Base-by-base conservation (phyloP, 2,329 filamentous ascomycete genomes). In the Neonectria neomacrospora region DNA sequence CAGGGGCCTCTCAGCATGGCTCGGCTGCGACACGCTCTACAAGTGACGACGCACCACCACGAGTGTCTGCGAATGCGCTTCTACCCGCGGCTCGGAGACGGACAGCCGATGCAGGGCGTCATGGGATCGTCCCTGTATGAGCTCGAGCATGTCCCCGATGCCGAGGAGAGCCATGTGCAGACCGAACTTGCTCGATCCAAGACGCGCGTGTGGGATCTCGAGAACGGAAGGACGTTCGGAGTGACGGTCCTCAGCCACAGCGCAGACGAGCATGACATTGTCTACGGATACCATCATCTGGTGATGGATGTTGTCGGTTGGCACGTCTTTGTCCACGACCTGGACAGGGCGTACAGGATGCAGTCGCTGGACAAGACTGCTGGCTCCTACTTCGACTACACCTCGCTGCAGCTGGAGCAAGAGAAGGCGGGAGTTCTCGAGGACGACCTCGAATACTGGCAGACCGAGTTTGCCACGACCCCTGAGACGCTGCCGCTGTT, bases 241-340 rank as follows among this genome's bases (percentile, higher is more conserved):
- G 66, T 81, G 3, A 55, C 69, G 3, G 69, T 83, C 1, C 69
- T 84, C 4, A 71, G 78, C 0, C 69, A 60, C 74, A 11, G 75
- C 74, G 0, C 63, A 71, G 1, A 72, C 0, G 56, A 64, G 8
- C 80, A 84, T 64, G 80, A 74, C 65, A 63, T 86, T 2, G 50
- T 87, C 0, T 59, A 86, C 12, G 76, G 74, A 5, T 79, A 77
- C 44, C 84, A 86, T 63, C 84, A 86, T 67, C 85, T 87, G 39
- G 74, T 78, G 44, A 80, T 86, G 77, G 85, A 87, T 63, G 83
- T 81, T 1, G 66, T 81, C 37, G 83, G 82, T 54, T 79, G 79
- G 11, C 69, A 81, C 23, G 66, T 85, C 5, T 72, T 87, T 32
- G 65, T 84, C 20, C 47, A 66, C 1, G 83, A 86, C 42, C 64